Percentiles rank a stretch among this genome's conserved stretches.
phyloP scores from a whole-genome alignment of 345 rosid genomes.

The Populus alba region DNA sequence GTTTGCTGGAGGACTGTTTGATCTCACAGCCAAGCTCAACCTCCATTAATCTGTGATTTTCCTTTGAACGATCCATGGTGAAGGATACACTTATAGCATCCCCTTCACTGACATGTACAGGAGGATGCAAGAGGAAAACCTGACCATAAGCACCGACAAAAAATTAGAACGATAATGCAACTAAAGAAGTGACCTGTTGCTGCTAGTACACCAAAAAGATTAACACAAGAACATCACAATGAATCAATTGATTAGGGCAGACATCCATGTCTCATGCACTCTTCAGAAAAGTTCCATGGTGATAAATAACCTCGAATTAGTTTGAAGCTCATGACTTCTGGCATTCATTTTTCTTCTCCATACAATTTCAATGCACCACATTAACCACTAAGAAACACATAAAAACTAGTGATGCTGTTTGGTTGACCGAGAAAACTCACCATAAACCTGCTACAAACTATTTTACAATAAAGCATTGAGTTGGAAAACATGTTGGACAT shows the following conservation, averaged over 20 bases:
- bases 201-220: background rate
- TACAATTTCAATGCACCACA: background rate
- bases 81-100: constrained; percentile 57
- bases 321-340: background rate
- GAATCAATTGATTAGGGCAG: background rate
- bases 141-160: constrained; percentile 25
- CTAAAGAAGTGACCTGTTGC: background rate
- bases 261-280: too few species aligned
- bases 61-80: constrained; percentile 78
- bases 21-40: constrained; percentile 66
- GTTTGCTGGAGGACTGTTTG: constrained; percentile 48
- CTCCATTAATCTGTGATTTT: constrained; percentile 86
- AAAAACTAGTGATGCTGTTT: too few species aligned
- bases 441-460: too few species aligned
- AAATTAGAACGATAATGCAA: background rate
- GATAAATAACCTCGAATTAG: background rate
- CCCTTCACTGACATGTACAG: constrained; percentile 48
- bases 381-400: too few species aligned
- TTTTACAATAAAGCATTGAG: too few species aligned
- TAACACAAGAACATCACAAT: background rate
- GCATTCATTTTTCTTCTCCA: background rate
- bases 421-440: too few species aligned
- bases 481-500: too few species aligned
- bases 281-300: background rate
- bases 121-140: constrained; percentile 73